Conservation (phyloP, 2,329 filamentous ascomycete genomes). For the Hypoxylon sp. region DNA sequence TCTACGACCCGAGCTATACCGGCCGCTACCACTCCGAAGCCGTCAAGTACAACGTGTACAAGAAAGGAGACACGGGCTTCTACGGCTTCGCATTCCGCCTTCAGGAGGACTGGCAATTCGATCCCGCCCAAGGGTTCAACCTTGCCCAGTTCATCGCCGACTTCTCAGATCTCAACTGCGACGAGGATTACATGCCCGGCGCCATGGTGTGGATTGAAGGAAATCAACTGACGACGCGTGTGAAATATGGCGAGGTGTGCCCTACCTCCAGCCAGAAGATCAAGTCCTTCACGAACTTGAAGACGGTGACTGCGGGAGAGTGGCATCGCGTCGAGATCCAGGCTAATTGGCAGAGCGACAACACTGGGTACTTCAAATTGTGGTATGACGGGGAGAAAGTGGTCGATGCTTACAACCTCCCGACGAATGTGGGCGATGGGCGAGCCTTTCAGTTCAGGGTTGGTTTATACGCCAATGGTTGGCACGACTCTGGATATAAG, state of each 20-base stretch:
- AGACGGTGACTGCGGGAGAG: slow-evolving; percentile 58
- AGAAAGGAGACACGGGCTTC: slow-evolving; percentile 61
- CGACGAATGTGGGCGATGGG: slow-evolving; percentile 63
- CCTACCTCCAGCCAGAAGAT: slow-evolving; percentile 52
- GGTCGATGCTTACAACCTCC: slow-evolving; percentile 56
- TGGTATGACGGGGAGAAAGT: slow-evolving; percentile 65
- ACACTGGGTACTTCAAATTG: slow-evolving; percentile 61
- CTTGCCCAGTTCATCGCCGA: slow-evolving; percentile 67
- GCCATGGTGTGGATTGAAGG: slow-evolving; percentile 64
- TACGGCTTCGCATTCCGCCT: slow-evolving; percentile 68
- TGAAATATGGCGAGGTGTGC: slow-evolving; percentile 60
- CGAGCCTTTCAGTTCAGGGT: slow-evolving; percentile 62
- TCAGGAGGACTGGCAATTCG: slow-evolving; percentile 62
- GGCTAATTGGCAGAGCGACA: slow-evolving; percentile 61
- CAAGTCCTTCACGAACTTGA: slow-evolving; percentile 54
- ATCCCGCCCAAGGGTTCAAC: slow-evolving; percentile 62
- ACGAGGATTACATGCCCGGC: slow-evolving; percentile 64
- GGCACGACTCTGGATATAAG: slow-evolving; percentile 60
- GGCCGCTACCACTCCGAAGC: slow-evolving; percentile 67
- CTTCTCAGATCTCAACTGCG: slow-evolving; percentile 60
- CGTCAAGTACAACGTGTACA: slow-evolving; percentile 61
- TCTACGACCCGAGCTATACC: slow-evolving; percentile 58
- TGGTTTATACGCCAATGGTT: slow-evolving; percentile 66
- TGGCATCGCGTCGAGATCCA: slow-evolving; percentile 65
- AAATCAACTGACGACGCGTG: slow-evolving; percentile 60